A percentile compares a stretch with the other conserved stretches of the same genome.
Evolutionary conservation across 2,329 filamentous ascomycete genomes (phyloP).

Genomic region (Claviceps fusiformis): DNA sequence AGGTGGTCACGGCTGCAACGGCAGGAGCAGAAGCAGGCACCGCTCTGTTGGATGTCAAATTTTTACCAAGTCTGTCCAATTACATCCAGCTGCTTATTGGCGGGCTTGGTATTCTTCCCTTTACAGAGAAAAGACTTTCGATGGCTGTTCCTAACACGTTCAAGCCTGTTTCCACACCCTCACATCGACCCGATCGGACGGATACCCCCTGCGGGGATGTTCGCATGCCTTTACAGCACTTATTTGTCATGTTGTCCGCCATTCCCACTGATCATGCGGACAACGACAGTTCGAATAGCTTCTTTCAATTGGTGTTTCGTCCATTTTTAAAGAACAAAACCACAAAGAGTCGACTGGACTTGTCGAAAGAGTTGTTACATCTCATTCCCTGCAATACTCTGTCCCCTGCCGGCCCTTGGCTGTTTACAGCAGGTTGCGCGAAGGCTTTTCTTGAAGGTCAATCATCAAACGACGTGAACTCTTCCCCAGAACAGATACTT

Average conservation of each 20-base stretch:
- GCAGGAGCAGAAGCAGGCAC: background rate
- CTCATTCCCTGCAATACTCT: constrained; percentile 30
- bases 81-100: constrained; percentile 35
- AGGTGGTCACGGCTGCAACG: constrained; percentile 22
- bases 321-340: constrained; percentile 44
- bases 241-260: constrained; percentile 47
- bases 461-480: background rate
- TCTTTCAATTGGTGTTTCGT: constrained; percentile 38
- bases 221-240: constrained; percentile 50
- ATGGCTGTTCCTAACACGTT: constrained; percentile 42
- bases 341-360: constrained; percentile 27
- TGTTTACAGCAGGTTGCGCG: constrained; percentile 34
- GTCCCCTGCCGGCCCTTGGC: constrained; percentile 37
- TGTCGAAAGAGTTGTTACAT: constrained; percentile 38
- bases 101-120: constrained; percentile 43
- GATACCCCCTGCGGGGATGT: constrained; percentile 36
- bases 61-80: constrained; percentile 39
- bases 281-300: constrained; percentile 28
- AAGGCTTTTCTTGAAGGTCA: constrained; percentile 26
- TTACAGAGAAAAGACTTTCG: constrained; percentile 46
- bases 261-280: constrained; percentile 34
- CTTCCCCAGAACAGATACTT: constrained; percentile 28
- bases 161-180: constrained; percentile 52
- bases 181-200: constrained; percentile 40
- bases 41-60: constrained; percentile 27